Evolutionary conservation across 495 filamentous ascomycete species (phyloP).

Genomic region (Penicilliopsis zonata): DNA sequence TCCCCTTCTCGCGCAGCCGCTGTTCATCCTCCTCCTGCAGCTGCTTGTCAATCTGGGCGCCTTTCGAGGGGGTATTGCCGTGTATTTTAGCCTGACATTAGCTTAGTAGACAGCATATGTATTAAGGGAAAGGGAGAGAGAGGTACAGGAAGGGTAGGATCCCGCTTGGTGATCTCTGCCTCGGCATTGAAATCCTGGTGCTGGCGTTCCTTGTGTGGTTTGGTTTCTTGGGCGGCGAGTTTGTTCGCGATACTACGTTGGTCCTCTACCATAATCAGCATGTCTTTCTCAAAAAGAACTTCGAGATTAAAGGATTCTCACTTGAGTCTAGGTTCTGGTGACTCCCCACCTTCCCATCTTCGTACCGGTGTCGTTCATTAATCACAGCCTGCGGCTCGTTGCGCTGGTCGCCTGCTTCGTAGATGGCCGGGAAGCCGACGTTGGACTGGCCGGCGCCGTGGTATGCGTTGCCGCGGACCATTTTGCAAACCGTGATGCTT

Average conservation of each 20-base stretch:
- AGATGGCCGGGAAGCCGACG: conserved; percentile 40
- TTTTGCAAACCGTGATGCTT: conserved; percentile 6
- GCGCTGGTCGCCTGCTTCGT: conserved; percentile 61
- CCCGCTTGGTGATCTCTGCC: conserved; percentile 45
- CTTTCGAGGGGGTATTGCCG: conserved; percentile 58
- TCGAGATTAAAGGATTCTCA: conserved; percentile 17
- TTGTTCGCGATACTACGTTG: conserved; percentile 69
- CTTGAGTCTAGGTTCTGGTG: conserved; percentile 64
- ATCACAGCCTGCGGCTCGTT: conserved; percentile 47
- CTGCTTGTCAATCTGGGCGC: conserved; percentile 60
- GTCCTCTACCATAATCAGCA: conserved; percentile 44
- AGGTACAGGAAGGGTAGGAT: conserved; percentile 58
- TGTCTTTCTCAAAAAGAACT: background rate
- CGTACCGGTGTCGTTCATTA: conserved; percentile 40
- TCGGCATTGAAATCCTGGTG: conserved; percentile 33
- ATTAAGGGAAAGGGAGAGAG: background rate
- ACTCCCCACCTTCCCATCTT: conserved; percentile 54
- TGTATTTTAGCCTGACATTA: conserved; percentile 49
- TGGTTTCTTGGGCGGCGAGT: conserved; percentile 46
- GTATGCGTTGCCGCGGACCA: conserved; percentile 2
- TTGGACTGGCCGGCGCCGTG: conserved; percentile 27
- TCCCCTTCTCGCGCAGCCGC: conserved; percentile 48
- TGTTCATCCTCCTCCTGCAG: conserved; percentile 60
- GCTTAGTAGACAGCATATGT: background rate
- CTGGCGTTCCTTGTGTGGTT: conserved; percentile 21